Base-by-base conservation (phyloP, 345 rosid genomes). In the Toxicodendron radicans region DNA sequence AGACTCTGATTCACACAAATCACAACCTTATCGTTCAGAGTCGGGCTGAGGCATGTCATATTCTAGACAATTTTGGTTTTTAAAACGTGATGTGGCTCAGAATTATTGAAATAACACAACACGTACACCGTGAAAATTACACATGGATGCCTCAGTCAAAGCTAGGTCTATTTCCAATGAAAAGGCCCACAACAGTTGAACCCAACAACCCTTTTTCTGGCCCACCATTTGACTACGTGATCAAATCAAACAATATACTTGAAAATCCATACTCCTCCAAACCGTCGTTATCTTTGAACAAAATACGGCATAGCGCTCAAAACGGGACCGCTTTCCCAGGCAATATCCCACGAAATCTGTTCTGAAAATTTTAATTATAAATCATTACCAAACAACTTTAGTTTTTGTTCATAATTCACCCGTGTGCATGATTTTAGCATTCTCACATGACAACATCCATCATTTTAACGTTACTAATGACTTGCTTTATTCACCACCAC, bases 271-370 rank as follows among this genome's bases (percentile, higher is more conserved):
- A 23, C 23, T n/a, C n/a, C 2, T 13, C 41, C 23, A 66, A 16
- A 24, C 57, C 10, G 57, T 48, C 70, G 4, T 4, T 48, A 24
- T 48, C 70, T 27, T 49, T 30, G 20, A 27, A 18, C 52, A 27
- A 7, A 23, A 61, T 32, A 0, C 11, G 13, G 51, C 51, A 46
- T 10, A 13, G 17, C 18, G 12, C 57, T 16, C 41, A 48, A 48
- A 16, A 27, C 71, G 5, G 48, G 66, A 32, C 66, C 66, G 20
- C 12, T 51, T 66, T 17, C 59, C 27, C 9, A 49, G 58, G 71
- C 71, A 51, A 7, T 8, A 67, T 67, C 58, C 45, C 71, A 18
- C 58, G 27, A 51, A 51, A 68, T 68, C 60, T 68, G 58, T 20
- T 68, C 16, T 3, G 10, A 5, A 51, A 13, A 18, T 38, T 18